A percentile compares a stretch with the other conserved stretches of the same genome.
These are phyloP conservation scores for Hippophae rhamnoides DNA, from an alignment of 306 rosid genomes.

Conservation along the genomic window DNA sequence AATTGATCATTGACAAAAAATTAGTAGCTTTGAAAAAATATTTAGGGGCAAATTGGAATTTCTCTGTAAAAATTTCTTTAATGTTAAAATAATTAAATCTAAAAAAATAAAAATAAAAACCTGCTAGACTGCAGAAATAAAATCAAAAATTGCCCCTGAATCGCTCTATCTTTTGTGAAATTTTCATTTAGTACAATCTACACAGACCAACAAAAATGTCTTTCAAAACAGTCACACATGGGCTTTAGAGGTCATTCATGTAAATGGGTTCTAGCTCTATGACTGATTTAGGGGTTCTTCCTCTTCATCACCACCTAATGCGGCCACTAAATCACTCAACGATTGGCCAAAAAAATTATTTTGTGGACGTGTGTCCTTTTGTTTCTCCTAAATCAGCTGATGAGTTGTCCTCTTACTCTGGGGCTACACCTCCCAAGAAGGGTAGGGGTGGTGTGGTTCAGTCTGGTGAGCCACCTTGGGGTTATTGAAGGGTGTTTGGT, in stretches of 20 bases:
- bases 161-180: neutral
- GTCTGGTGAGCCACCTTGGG: conserved; percentile 58
- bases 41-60: too few species aligned
- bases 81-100: too few species aligned
- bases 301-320: conserved; percentile 37
- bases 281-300: conserved; percentile 40
- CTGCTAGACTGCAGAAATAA: too few species aligned
- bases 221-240: conserved; percentile 20
- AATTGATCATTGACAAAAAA: too few species aligned
- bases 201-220: neutral
- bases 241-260: conserved; percentile 26
- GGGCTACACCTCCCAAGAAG: conserved; percentile 35
- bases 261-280: conserved; percentile 50
- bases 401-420: conserved; percentile 24
- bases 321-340: conserved; percentile 52
- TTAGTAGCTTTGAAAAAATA: too few species aligned
- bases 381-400: conserved; percentile 29
- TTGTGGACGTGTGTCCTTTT: conserved; percentile 47
- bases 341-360: conserved; percentile 74
- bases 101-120: too few species aligned
- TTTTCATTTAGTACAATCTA: neutral
- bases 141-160: too few species aligned
- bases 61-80: too few species aligned
- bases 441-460: conserved; percentile 35
- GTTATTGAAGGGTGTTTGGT: conserved; percentile 79